Base-by-base conservation (phyloP, 495 filamentous ascomycete genomes). In the Parathielavia hyrcaniae region DNA sequence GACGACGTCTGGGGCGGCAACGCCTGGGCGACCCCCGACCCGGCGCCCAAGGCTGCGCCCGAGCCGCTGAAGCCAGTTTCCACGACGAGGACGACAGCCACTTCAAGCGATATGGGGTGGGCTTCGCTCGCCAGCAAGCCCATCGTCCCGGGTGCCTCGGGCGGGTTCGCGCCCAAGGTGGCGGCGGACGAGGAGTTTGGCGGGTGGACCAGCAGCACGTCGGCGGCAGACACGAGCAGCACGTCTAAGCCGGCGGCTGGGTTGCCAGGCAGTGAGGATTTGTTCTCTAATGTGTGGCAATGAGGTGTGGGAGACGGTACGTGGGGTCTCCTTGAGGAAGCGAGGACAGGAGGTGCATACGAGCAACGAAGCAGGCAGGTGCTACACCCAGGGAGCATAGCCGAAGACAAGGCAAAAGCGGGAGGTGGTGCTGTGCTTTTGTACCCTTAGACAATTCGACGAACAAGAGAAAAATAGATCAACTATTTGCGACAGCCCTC, bases 271-370 rank as follows among this genome's bases (percentile, higher is more conserved):
- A 76, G 76, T 53, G 91, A 96, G 62, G 91, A 96, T 75, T 71
- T 96, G 65, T 96, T 95, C 70, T 91, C 87, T 41, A 96, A 96
- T 74, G 91, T 96, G 58, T 96, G 91, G 91, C 79, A 89, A 72
- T 95, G 73, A 72, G 17, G 34, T 5, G 7, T 22, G 5, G 45
- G 45, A 13, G 5, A 14, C 12, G 2, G 26, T 19, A 43, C 14
- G 5, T 46, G 20, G 20, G 17, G 16, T 13, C 4, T 13, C 34
- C 26, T 16, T n/a, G 44, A 23, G 20, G n/a, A 12, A 23, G 1
- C 26, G 3, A 30, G 26, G 26, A 2, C 6, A 30, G 26, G 26
- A 30, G 26, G 2, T 30, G n/a, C n/a, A n/a, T 6, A 30, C 3
- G 6, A 6, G 26, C 26, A 30, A 6, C 26, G 26, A 30, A 30